Evolutionary conservation across 2,329 filamentous ascomycete species (phyloP).

Genomic region (Phyllosticta citriasiana): DNA sequence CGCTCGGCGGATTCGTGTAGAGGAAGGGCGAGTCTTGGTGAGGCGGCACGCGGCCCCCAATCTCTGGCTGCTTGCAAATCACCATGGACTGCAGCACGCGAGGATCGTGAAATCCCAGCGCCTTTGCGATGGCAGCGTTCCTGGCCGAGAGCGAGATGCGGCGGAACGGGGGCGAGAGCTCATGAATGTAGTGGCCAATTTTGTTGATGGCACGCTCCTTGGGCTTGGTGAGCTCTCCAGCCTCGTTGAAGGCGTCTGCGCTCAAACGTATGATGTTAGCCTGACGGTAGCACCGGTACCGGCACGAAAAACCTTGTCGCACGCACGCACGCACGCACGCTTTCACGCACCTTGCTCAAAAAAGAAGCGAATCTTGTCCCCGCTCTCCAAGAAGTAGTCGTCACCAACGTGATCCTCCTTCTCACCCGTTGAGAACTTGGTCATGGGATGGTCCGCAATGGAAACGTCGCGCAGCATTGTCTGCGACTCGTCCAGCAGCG

Average conservation of each 20-base stretch:
- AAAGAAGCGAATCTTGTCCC: conserved; percentile 92
- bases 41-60: conserved; percentile 79
- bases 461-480: conserved; percentile 64
- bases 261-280: not conserved
- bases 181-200: conserved; percentile 42
- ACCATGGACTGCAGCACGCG: conserved; percentile 87
- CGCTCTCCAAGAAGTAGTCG: conserved; percentile 82
- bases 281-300: not conserved
- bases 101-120: conserved; percentile 66
- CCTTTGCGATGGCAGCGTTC: conserved; percentile 56
- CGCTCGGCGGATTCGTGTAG: conserved; percentile 79
- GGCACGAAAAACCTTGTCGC: not conserved
- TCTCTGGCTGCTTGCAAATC: conserved; percentile 96
- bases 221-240: conserved; percentile 60
- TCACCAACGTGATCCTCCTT: conserved; percentile 69
- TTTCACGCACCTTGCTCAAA: conserved; percentile 61
- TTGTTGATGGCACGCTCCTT: conserved; percentile 78
- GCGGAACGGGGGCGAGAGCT: conserved; percentile 39
- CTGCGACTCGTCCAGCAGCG: conserved; percentile 65
- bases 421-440: conserved; percentile 73
- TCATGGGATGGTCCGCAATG: conserved; percentile 80
- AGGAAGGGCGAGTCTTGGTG: conserved; percentile 92
- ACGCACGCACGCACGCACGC: not conserved
- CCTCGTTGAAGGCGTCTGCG: conserved; percentile 61
- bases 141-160: conserved; percentile 41